phyloP scores from a whole-genome alignment of 352 stramenopile species.

The Phytophthora sp. region DNA sequence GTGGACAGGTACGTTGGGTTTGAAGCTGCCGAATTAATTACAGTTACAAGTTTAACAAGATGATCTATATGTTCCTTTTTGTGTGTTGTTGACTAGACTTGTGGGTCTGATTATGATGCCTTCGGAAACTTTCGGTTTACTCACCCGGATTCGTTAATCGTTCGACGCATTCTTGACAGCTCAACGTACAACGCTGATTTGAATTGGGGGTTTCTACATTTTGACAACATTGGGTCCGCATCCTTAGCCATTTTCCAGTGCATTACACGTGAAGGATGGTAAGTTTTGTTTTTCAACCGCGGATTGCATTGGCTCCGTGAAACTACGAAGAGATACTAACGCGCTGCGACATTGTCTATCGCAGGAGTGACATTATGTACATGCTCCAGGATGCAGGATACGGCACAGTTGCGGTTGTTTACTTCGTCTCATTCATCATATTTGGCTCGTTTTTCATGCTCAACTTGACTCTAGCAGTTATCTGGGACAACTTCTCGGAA shows the following conservation, averaged over 20 bases:
- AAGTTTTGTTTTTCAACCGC: conserved; percentile 28
- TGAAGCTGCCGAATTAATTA: neutral
- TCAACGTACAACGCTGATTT: conserved; percentile 74
- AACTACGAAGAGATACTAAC: neutral
- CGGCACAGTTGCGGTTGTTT: conserved; percentile 60
- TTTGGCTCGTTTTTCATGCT: conserved; percentile 93
- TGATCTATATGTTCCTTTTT: neutral
- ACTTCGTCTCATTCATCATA: conserved; percentile 90
- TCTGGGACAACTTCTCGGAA: conserved; percentile 85
- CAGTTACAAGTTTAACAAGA: neutral
- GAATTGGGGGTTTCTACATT: conserved; percentile 88
- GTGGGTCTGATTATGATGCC: conserved; percentile 66
- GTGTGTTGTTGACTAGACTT: conserved; percentile 37
- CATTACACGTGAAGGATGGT: conserved; percentile 93
- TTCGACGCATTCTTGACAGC: conserved; percentile 41
- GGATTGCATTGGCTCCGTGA: neutral
- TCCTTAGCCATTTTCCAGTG: conserved; percentile 91
- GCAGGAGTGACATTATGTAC: conserved; percentile 69
- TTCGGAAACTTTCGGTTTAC: conserved; percentile 75
- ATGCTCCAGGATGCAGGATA: conserved; percentile 63
- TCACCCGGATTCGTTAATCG: conserved; percentile 45
- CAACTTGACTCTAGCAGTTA: conserved; percentile 90
- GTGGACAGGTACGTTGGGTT: conserved; percentile 33
- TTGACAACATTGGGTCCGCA: conserved; percentile 88
- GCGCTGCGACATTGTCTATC: neutral